Evolutionary conservation across 164 flowering plant genomes (phyloP), one percentile per base, ranked within the genome.

Genomic region (Magnolia sinica): DNA sequence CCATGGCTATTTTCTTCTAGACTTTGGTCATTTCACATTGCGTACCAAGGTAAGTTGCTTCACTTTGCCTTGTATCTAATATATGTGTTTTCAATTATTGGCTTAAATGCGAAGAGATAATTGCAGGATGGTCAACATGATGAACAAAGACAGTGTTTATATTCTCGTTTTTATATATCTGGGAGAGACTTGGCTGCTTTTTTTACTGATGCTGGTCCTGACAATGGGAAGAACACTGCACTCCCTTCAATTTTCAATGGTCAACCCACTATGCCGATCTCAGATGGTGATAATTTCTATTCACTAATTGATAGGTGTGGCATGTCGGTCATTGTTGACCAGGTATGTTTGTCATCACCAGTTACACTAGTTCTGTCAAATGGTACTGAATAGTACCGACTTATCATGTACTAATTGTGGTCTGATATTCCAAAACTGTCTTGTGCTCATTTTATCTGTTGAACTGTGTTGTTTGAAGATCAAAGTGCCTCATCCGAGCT

Each of bases 171-270:
- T 80, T 87, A 84, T 84, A 91, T 96, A 75, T 82, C 91, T 67
- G 99, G 99, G 80, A 89, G 98, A 84, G 99, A 96, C 77, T 91
- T 96, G 81, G 93, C 98, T 83, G 99, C 99, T 19, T 89, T 90
- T 73, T 92, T 91, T 73, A 85, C 85, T 50, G 87, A 86, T 81
- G 85, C 88, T 85, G 86, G 82, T 81, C 82, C 88, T 77, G 86
- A 83, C 20, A 64, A 72, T 77, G 86, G 81, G 52, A 81, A 76
- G 59, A 84, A 86, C 83, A 78, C 81, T 76, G 78, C 80, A 78
- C 76, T 78, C 73, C 24, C 77, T 70, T 81, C 87, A 68, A 75
- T 52, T 67, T 51, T 74, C 79, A 65, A 59, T 73, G 59, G 76
- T 70, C 84, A 77, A 66, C 70, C 83, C 65, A 19, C 61, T 51